Evolutionary conservation across 345 rosid genomes (phyloP), one percentile per base, ranked within the genome.

Genomic region (Brassica incana): DNA sequence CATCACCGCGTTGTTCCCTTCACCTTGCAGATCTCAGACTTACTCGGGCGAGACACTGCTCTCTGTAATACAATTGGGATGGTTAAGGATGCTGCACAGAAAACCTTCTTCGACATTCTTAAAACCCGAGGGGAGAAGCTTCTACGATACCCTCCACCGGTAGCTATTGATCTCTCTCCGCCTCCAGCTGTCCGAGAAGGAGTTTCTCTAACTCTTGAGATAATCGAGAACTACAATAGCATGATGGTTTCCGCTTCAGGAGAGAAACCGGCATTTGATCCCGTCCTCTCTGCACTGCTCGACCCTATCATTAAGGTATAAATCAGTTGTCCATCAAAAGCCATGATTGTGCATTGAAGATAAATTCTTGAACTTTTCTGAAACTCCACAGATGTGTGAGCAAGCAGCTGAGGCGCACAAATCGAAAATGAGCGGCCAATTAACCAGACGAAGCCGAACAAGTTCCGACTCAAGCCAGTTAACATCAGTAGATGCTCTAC

Each of bases 391-490:
- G 99, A 95, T 95, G 97, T 93, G 98, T 71, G 99, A 95, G 86
- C 94, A 85, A 87, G 98, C 99, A 4, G 98, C 99, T 54, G 98
- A 93, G 79, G 91, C 97, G 8, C 93, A 95, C 86, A 95, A 91
- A 83, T 91, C 91, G 5, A 93, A 90, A 85, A 87, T 82, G 75
- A 78, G 69, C 29, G 79, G 92, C 15, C 90, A 88, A 33, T 82
- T 84, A 52, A 87, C 90, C 32, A 91, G 93, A 88, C 88, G 97
- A 83, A 86, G 78, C 69, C 75, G 97, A 86, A 71, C 76, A 82
- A 93, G 89, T 84, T 78, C 87, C 3, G 97, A 93, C 65, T 76
- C 88, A 1, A 82, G 86, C 82, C 92, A 90, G 43, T 62, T 78
- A 65, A 88, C 97, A 7, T 85, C 99, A 50, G 97, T 91, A 25